These are phyloP conservation scores for Austroboletus niveus DNA, from an alignment of 1,284 basidiomycete genomes.

Conservation along the genomic window DNA sequence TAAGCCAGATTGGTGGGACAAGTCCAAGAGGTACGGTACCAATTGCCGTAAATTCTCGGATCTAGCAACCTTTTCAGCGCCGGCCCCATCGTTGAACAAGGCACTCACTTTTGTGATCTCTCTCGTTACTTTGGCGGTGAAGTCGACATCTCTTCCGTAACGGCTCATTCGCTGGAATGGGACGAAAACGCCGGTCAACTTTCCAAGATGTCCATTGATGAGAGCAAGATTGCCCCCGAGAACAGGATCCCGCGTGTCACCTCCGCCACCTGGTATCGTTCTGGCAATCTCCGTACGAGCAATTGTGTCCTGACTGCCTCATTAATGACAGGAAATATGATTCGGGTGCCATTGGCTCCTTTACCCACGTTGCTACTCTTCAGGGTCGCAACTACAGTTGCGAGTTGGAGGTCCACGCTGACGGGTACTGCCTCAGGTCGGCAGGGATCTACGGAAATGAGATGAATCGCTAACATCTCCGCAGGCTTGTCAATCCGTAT, in stretches of 20 bases:
- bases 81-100: slow-evolving; percentile 96
- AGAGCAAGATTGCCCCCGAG: slow-evolving; percentile 72
- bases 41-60: background rate
- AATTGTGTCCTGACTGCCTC: slow-evolving; percentile 13
- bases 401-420: slow-evolving; percentile 89
- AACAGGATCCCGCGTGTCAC: slow-evolving; percentile 83
- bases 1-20: slow-evolving; percentile 98
- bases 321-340: slow-evolving; percentile 76
- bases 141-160: slow-evolving; percentile 83
- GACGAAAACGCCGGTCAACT: slow-evolving; percentile 88
- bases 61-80: slow-evolving; percentile 43
- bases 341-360: slow-evolving; percentile 86
- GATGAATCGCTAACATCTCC: slow-evolving; percentile 11
- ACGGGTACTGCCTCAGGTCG: slow-evolving; percentile 81
- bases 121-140: slow-evolving; percentile 99
- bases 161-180: slow-evolving; percentile 88
- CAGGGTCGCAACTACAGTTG: slow-evolving; percentile 92
- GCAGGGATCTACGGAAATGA: slow-evolving; percentile 15
- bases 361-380: slow-evolving; percentile 85
- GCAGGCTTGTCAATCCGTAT: slow-evolving; percentile 84
- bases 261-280: slow-evolving; percentile 66
- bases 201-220: slow-evolving; percentile 79
- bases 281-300: slow-evolving; percentile 21
- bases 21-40: slow-evolving; percentile 69
- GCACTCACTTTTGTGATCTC: slow-evolving; percentile 88